Base-by-base conservation (phyloP, 768 basidiomycete species). In the Suillus variegatus region DNA sequence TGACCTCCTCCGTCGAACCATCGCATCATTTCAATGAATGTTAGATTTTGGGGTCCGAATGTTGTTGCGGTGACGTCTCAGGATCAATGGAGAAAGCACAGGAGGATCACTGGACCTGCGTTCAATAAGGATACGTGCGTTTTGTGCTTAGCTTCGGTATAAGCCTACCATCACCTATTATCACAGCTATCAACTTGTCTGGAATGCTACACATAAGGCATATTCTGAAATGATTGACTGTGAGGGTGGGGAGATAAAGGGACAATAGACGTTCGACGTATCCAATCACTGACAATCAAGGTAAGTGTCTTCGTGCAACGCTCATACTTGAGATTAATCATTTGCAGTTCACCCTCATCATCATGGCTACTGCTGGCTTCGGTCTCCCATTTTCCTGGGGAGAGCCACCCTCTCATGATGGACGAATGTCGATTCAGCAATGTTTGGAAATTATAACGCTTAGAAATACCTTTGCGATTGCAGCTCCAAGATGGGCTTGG, bases 111-210 rank as follows among this genome's bases (percentile, higher is more conserved):
- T 13, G 67, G 61, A 41, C 72, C 72, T 60, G 72, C 74, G 1
- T 73, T 73, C 9, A 68, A 71, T 60, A 73, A 65, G 10, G 67
- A 73, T 13, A 71, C 64, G 73, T 75, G 61, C 22, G 73, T 66
- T 35, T 38, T 40, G 18, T n/a, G 28, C 25, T 18, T 22, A 4
- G 41, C 14, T 20, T 14, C 54, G 14, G 5, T 14, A 20, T 14
- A 7, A 44, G 14, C 41, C 6, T 58, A 28, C 20, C 4, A 6
- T 63, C 22, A 1, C 25, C 51, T 18, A 36, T 56, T 32, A n/a
- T 18, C 35, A 38, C 60, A 74, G 73, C 14, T 69, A 75, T 40
- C 25, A 60, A 22, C 66, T 71, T 44, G 69, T 75, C 18, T 74
- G 73, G 72, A 63, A 66, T 40, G 44, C 58, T 12, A 67, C 69